phyloP scores from a whole-genome alignment of 768 basidiomycete species.

The Tylopilus balloui region DNA sequence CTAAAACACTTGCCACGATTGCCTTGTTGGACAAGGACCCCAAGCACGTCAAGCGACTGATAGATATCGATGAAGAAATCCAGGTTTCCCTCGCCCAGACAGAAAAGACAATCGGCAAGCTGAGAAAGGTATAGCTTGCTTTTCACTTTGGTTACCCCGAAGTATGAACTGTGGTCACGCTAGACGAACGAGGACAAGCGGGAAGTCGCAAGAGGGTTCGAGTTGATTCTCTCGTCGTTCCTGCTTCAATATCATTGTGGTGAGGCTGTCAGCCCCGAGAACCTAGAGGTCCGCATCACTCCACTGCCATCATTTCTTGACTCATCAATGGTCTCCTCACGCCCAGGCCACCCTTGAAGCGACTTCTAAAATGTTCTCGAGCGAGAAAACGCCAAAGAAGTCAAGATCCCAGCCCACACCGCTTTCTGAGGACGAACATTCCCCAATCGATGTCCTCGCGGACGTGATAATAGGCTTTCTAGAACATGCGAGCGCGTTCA shows the following conservation, averaged over 20 bases:
- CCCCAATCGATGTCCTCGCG: conserved; percentile 79
- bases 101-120: conserved; percentile 35
- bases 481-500: conserved; percentile 76
- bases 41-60: conserved; percentile 59
- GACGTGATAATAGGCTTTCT: conserved; percentile 89
- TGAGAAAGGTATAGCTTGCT: conserved; percentile 40
- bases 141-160: not conserved
- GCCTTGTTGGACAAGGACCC: conserved; percentile 54
- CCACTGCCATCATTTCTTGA: not conserved
- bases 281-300: conserved; percentile 53
- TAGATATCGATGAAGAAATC: conserved; percentile 55
- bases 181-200: conserved; percentile 16
- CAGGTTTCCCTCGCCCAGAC: conserved; percentile 43
- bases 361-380: conserved; percentile 49
- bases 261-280: conserved; percentile 52
- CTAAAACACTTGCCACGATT: conserved; percentile 56
- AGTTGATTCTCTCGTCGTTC: conserved; percentile 66
- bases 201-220: conserved; percentile 53
- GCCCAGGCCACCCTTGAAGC: conserved; percentile 57
- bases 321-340: not conserved
- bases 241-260: conserved; percentile 71
- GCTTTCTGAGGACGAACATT: conserved; percentile 33
- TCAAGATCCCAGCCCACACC: conserved; percentile 15
- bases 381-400: conserved; percentile 35
- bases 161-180: not conserved